Evolutionary conservation across 73 alveolate species (phyloP).

Genomic region (Uronychia setigera): DNA sequence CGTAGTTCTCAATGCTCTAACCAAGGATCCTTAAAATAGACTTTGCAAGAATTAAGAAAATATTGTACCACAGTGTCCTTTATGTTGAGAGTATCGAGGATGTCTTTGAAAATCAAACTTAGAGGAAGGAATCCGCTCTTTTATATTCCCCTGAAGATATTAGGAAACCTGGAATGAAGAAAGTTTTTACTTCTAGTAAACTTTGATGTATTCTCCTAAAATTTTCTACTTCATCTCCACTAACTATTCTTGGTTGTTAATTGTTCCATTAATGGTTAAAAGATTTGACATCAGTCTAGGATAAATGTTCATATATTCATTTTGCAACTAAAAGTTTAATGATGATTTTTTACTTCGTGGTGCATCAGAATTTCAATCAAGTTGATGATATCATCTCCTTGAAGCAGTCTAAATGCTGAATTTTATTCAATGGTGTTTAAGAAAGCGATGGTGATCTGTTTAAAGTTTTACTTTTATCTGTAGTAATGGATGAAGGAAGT

Average conservation of each 20-base stretch:
- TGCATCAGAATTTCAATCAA: background rate
- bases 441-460: background rate
- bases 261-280: background rate
- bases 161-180: background rate
- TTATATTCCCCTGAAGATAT: no score
- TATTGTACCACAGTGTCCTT: background rate
- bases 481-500: background rate
- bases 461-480: background rate
- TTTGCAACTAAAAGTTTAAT: background rate
- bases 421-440: background rate
- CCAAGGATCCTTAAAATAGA: no score
- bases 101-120: background rate
- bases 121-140: background rate
- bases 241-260: background rate
- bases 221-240: background rate
- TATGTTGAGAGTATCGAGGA: background rate
- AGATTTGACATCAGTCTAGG: background rate
- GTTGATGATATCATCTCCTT: background rate
- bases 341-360: background rate
- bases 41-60: no score
- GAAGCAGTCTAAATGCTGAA: background rate
- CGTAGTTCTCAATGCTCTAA: no score
- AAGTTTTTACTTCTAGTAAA: background rate
- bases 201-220: background rate
- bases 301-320: background rate